phyloP scores from a whole-genome alignment of 2,329 filamentous ascomycete genomes.

The Tolypocladium endophyticum region DNA sequence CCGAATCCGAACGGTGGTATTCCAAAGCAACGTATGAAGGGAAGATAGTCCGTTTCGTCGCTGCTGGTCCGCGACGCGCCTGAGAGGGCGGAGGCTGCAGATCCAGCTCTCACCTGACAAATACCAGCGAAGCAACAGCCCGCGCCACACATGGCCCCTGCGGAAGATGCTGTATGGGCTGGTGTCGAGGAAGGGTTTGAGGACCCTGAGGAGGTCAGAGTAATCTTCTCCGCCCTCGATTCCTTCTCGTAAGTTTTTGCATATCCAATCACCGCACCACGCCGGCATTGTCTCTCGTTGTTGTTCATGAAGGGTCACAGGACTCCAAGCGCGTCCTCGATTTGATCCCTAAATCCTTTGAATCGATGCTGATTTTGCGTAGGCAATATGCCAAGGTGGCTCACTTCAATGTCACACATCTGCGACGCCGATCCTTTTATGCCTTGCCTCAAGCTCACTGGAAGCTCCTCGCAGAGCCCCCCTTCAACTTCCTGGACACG shows the following conservation, averaged over 20 bases:
- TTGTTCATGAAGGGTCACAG: neutral
- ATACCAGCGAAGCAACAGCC: neutral
- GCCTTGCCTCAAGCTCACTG: conserved; percentile 76
- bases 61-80: neutral
- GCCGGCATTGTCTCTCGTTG: neutral
- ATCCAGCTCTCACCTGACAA: neutral
- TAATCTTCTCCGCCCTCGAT: conserved; percentile 74
- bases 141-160: conserved; percentile 5
- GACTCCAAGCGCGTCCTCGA: neutral
- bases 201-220: conserved; percentile 71
- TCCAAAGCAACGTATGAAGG: neutral
- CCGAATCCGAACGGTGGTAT: neutral
- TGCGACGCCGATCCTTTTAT: conserved; percentile 87
- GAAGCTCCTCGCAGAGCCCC: conserved; percentile 68
- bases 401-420: conserved; percentile 84
- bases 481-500: conserved; percentile 73
- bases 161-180: conserved; percentile 38
- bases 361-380: neutral
- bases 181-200: conserved; percentile 54
- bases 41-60: neutral
- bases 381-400: conserved; percentile 79
- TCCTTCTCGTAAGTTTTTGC: conserved; percentile 69
- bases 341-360: neutral
- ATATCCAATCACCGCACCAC: too few relatives aligned
- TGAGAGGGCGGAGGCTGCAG: neutral